Conservation (phyloP, 345 rosid genomes). For the Geranium rotundifolium region DNA sequence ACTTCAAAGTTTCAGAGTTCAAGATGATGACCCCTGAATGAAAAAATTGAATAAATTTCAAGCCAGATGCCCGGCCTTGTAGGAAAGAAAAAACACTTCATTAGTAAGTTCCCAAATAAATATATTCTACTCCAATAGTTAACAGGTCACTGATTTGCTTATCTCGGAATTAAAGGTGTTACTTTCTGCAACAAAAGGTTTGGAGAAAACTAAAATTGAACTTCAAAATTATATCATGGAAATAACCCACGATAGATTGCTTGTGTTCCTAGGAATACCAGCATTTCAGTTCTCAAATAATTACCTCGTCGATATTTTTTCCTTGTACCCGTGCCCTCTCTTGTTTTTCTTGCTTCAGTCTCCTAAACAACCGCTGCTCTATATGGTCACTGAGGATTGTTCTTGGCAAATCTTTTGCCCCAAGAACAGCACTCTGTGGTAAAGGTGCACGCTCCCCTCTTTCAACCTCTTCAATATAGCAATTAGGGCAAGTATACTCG, state of each 20-base stretch:
- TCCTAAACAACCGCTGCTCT: conserved; percentile 71
- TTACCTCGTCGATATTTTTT: conserved; percentile 85
- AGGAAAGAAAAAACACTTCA: too few species aligned
- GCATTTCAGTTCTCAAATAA: neutral
- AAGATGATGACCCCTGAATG: too few species aligned
- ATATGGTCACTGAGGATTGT: conserved; percentile 93
- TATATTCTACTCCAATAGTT: too few species aligned
- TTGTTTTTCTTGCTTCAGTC: conserved; percentile 62
- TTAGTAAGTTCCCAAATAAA: too few species aligned
- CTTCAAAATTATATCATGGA: neutral
- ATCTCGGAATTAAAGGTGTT: too few species aligned
- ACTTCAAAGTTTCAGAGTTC: too few species aligned
- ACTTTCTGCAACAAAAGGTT: too few species aligned
- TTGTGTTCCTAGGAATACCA: neutral
- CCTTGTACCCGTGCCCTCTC: conserved; percentile 79
- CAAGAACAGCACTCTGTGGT: conserved; percentile 93
- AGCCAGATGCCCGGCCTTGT: too few species aligned
- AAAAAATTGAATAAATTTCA: too few species aligned
- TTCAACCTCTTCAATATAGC: conserved; percentile 82
- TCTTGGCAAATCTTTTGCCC: conserved; percentile 93
- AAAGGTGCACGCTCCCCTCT: conserved; percentile 86
- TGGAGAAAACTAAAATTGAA: neutral
- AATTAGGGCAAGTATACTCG: conserved; percentile 97
- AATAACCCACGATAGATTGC: neutral
- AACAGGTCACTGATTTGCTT: too few species aligned